Evolutionary conservation across 192 early-diverging fungal genomes (phyloP).

Genomic region (Backusella macrospora): DNA sequence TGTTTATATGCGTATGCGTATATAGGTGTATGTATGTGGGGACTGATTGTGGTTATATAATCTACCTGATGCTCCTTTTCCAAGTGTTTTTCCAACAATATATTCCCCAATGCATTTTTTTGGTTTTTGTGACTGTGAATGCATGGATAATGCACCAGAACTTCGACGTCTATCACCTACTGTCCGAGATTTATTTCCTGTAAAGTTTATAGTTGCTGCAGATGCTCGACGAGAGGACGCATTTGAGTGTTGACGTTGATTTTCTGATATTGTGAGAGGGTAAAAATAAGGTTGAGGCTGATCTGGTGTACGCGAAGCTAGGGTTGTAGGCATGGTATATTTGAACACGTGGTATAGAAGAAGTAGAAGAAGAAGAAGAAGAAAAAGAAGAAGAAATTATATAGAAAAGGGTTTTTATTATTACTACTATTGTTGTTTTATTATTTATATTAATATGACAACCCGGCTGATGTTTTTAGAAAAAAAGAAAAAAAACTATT

Average conservation of each 20-base stretch:
- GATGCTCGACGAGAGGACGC: slow-evolving; percentile 21
- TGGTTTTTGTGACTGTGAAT: slow-evolving; percentile 27
- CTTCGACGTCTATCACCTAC: slow-evolving; percentile 31
- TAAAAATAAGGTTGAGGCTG: slow-evolving; percentile 17
- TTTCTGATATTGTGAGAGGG: neutral
- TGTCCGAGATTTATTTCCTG: slow-evolving; percentile 18
- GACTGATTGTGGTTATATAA: neutral
- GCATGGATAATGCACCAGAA: slow-evolving; percentile 29
- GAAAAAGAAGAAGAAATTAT: neutral
- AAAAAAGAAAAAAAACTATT: neutral
- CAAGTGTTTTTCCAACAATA: slow-evolving; percentile 51
- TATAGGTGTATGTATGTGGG: neutral
- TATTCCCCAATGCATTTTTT: slow-evolving; percentile 50
- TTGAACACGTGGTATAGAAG: neutral
- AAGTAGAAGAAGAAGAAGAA: neutral
- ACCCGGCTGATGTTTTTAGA: neutral
- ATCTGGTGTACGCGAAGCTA: neutral
- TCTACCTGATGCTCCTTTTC: slow-evolving; percentile 57
- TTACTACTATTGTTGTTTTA: neutral
- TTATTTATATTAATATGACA: neutral
- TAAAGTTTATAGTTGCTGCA: neutral
- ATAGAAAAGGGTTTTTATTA: neutral
- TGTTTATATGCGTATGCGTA: neutral
- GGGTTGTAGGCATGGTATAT: slow-evolving; percentile 18
- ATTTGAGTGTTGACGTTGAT: neutral